A percentile compares a stretch with the other conserved stretches of the same genome.
phyloP scores from a whole-genome alignment of 2,329 filamentous ascomycete genomes.

The Thermothelomyces thermophilus region DNA sequence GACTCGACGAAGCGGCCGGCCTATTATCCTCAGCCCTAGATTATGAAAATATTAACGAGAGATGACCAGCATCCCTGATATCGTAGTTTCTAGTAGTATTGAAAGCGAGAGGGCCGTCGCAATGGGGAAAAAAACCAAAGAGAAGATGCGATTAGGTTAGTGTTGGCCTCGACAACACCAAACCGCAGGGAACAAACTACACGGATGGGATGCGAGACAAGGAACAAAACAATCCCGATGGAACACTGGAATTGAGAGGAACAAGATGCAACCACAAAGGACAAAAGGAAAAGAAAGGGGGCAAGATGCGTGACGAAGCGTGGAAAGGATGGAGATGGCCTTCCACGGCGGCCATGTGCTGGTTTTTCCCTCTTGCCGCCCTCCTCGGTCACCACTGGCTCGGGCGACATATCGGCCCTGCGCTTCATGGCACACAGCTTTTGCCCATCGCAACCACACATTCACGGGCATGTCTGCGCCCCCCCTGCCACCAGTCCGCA shows the following conservation, averaged over 20 bases:
- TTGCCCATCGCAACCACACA: slow-evolving; percentile 7
- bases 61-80: slow-evolving; percentile 27
- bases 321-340: slow-evolving; percentile 2
- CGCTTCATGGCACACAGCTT: slow-evolving; percentile 16
- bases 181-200: slow-evolving; percentile 4
- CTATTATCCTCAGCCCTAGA: slow-evolving; percentile 8
- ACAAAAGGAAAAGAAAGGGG: background rate
- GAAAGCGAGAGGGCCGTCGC: slow-evolving; percentile 1
- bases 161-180: slow-evolving; percentile 3
- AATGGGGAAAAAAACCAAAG: slow-evolving; percentile 15
- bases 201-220: slow-evolving; percentile 5
- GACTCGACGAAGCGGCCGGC: slow-evolving; percentile 6
- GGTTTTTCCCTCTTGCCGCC: slow-evolving; percentile 4
- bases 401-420: background rate
- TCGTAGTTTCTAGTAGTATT: slow-evolving; percentile 6
- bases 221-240: slow-evolving; percentile 5
- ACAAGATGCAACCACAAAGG: slow-evolving; percentile 5
- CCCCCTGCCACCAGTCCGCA: background rate
- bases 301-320: slow-evolving; percentile 7
- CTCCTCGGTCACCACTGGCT: background rate
- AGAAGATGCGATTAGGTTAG: slow-evolving; percentile 8
- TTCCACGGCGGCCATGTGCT: background rate
- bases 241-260: slow-evolving; percentile 25
- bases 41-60: slow-evolving; percentile 25
- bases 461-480: background rate